These are phyloP conservation scores for Fusarium setosum DNA, from an alignment of 2,329 filamentous ascomycete species.

Conservation along the genomic window DNA sequence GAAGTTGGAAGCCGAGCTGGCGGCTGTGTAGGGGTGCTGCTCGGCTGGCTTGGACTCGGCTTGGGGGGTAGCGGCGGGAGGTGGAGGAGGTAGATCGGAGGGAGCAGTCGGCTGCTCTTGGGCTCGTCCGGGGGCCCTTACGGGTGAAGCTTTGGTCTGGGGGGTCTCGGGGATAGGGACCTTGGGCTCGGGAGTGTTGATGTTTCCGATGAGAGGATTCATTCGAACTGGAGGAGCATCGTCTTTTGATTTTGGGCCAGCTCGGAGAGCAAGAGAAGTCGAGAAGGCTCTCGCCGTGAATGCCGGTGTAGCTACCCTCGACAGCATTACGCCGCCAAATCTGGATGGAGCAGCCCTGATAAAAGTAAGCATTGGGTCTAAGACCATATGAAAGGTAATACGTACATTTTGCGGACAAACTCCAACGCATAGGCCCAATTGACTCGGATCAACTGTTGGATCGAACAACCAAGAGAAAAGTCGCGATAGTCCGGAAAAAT, in stretches of 20 bases:
- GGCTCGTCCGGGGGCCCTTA: neutral
- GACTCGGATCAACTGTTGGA: conserved; percentile 31
- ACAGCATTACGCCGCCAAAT: conserved; percentile 47
- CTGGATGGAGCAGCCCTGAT: conserved; percentile 42
- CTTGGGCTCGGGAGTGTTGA: conserved; percentile 14
- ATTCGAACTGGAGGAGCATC: conserved; percentile 23
- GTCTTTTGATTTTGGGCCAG: conserved; percentile 25
- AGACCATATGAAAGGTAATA: neutral
- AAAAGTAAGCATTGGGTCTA: neutral
- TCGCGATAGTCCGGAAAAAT: conserved; percentile 44
- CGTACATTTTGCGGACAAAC: conserved; percentile 38
- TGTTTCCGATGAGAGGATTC: conserved; percentile 49
- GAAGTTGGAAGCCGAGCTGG: conserved; percentile 28
- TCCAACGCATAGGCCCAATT: conserved; percentile 32
- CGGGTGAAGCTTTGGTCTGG: neutral
- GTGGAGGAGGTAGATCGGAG: conserved; percentile 21
- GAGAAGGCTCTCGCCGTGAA: conserved; percentile 45
- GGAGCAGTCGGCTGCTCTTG: conserved; percentile 12
- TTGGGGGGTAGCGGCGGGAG: conserved; percentile 6
- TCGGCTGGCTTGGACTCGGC: conserved; percentile 8
- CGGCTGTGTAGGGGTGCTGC: conserved; percentile 42
- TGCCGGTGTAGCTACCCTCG: conserved; percentile 39
- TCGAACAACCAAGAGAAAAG: conserved; percentile 35
- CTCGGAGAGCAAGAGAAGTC: conserved; percentile 45
- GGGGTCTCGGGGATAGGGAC: conserved; percentile 19